phyloP scores from a whole-genome alignment of 768 basidiomycete genomes.

The Russula griseocarnosa region DNA sequence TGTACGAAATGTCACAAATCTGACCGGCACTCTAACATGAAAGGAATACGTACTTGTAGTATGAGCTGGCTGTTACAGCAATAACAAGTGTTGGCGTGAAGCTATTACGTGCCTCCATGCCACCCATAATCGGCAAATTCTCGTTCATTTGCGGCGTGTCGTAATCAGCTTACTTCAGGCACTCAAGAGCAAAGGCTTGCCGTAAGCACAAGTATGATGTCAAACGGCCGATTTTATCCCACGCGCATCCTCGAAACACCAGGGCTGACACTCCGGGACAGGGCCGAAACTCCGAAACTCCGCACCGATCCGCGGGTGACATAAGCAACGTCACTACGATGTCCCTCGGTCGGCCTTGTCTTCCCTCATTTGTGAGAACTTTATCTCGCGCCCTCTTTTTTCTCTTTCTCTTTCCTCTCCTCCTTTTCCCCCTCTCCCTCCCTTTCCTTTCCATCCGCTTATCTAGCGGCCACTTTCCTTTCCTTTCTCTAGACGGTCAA shows the following conservation, averaged over 20 bases:
- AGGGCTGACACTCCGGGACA: no score
- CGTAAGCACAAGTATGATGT: slow-evolving; percentile 79
- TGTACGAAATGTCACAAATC: background rate
- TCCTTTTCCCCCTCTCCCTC: background rate
- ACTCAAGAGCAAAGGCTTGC: background rate
- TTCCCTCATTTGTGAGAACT: background rate
- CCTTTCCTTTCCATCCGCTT: slow-evolving; percentile 21
- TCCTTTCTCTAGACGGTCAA: slow-evolving; percentile 1
- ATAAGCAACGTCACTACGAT: background rate
- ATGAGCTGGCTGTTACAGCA: slow-evolving; percentile 98
- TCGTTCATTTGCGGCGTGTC: slow-evolving; percentile 84
- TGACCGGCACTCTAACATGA: background rate
- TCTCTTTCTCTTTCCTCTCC: background rate
- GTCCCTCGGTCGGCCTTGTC: background rate
- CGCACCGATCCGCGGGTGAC: background rate
- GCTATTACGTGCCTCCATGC: slow-evolving; percentile 82
- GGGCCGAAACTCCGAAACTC: background rate
- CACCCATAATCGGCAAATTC: slow-evolving; percentile 98
- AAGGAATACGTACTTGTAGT: slow-evolving; percentile 66
- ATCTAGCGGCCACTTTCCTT: slow-evolving; percentile 28
- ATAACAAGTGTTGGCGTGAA: slow-evolving; percentile 84
- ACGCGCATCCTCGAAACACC: no score
- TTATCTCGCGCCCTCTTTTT: background rate
- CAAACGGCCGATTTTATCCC: slow-evolving; percentile 70
- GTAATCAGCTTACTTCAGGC: no score